phyloP scores from a whole-genome alignment of 148 eudicot genomes.

The Vaccinium myrtillus region DNA sequence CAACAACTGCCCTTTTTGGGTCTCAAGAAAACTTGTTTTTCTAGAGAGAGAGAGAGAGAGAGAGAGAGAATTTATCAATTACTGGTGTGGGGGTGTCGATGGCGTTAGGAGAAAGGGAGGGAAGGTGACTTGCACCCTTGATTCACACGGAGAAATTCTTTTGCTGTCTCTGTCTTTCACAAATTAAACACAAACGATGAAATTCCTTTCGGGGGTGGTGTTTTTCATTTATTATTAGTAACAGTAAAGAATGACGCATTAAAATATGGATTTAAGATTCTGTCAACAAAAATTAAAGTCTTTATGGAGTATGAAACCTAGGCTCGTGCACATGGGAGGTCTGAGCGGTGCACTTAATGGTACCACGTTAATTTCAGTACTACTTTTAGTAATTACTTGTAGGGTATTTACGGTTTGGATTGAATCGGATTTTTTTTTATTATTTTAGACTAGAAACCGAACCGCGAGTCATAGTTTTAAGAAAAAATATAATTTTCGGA shows the following conservation, averaged over 20 bases:
- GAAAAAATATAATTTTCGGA: no score
- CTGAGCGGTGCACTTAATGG: neutral
- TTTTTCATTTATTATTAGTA: neutral
- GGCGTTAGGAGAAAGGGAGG: slow-evolving; percentile 14
- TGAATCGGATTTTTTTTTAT: no score
- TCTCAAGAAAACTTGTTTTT: neutral
- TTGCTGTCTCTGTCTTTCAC: neutral
- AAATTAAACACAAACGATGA: neutral
- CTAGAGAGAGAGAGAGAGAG: neutral
- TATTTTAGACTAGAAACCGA: no score
- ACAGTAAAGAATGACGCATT: neutral
- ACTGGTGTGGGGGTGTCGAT: neutral
- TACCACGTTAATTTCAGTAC: neutral
- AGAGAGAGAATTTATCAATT: neutral
- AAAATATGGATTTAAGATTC: neutral
- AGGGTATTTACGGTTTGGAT: no score
- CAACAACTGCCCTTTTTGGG: slow-evolving; percentile 5
- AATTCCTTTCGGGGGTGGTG: neutral
- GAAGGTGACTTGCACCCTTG: neutral
- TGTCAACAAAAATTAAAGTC: neutral
- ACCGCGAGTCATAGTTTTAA: no score
- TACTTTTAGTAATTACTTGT: no score
- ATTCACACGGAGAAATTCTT: neutral
- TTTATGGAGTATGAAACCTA: neutral
- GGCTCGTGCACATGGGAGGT: neutral